Evolutionary conservation across 345 rosid species (phyloP).

Genomic region (Raphanus sativus): DNA sequence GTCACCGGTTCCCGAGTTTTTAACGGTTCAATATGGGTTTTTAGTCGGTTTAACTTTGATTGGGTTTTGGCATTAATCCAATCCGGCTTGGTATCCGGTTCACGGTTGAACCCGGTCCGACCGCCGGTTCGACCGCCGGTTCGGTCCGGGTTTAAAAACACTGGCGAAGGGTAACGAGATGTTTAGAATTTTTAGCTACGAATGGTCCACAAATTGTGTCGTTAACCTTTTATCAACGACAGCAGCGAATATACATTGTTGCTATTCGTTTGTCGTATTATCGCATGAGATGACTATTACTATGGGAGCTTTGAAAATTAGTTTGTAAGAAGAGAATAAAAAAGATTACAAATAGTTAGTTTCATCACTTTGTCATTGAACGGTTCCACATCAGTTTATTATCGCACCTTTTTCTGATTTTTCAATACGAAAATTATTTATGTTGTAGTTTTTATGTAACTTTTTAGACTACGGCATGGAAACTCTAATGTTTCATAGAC

Average conservation of each 20-base stretch:
- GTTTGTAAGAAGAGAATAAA: neutral
- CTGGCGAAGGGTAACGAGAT: neutral
- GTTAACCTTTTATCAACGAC: slow-evolving; percentile 4
- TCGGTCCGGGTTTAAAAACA: too few relatives aligned
- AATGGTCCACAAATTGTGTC: neutral
- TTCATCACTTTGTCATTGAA: neutral
- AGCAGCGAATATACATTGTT: neutral
- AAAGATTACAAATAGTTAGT: neutral
- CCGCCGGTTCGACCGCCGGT: too few relatives aligned
- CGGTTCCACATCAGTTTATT: neutral
- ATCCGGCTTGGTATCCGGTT: too few relatives aligned
- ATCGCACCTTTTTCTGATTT: neutral
- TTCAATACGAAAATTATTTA: neutral
- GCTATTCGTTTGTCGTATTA: slow-evolving; percentile 4
- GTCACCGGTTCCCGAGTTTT: too few relatives aligned
- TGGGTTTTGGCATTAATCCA: too few relatives aligned
- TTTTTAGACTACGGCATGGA: neutral
- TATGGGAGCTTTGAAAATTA: neutral
- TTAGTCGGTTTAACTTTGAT: too few relatives aligned
- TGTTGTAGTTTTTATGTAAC: neutral
- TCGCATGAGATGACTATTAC: neutral
- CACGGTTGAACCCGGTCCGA: too few relatives aligned
- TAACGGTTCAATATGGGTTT: too few relatives aligned
- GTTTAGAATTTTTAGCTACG: neutral
- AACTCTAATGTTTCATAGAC: neutral